Conservation (phyloP, 139 green algal genomes). For the Closterium sp. region DNA sequence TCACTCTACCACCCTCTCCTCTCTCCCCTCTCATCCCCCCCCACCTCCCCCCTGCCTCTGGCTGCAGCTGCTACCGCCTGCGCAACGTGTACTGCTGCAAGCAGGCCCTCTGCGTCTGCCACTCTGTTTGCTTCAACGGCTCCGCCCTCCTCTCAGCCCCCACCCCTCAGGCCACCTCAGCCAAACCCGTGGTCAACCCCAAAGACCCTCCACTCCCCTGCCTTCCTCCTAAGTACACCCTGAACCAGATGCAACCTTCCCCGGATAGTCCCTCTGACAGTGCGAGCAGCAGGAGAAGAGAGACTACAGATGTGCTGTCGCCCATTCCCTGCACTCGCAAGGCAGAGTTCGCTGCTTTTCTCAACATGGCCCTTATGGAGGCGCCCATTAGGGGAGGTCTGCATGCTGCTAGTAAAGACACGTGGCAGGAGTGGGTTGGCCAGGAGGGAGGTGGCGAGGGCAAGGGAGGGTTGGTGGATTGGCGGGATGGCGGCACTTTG, state of each 20-base stretch:
- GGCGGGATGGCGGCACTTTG: constrained; percentile 8
- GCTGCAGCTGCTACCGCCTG: constrained; percentile 16
- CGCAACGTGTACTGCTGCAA: constrained; percentile 19
- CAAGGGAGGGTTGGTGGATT: neutral
- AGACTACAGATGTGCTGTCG: neutral
- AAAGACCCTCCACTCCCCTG: neutral
- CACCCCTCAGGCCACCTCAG: neutral
- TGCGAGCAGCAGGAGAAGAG: neutral
- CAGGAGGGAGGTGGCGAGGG: neutral
- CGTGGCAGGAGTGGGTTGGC: neutral
- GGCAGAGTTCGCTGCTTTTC: neutral
- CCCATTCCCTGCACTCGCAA: neutral
- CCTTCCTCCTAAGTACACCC: neutral
- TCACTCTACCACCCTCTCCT: neutral
- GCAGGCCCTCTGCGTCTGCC: constrained; percentile 25
- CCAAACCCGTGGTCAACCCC: neutral
- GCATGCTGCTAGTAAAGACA: neutral
- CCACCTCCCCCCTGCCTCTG: neutral
- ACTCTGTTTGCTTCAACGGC: constrained; percentile 17
- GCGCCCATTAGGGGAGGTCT: neutral
- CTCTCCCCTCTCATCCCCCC: neutral
- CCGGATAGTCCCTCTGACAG: neutral
- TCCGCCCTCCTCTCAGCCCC: neutral
- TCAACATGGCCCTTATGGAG: constrained; percentile 1
- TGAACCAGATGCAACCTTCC: neutral